phyloP scores from a whole-genome alignment of 768 basidiomycete species.

The Hysterangium stoloniferum region DNA sequence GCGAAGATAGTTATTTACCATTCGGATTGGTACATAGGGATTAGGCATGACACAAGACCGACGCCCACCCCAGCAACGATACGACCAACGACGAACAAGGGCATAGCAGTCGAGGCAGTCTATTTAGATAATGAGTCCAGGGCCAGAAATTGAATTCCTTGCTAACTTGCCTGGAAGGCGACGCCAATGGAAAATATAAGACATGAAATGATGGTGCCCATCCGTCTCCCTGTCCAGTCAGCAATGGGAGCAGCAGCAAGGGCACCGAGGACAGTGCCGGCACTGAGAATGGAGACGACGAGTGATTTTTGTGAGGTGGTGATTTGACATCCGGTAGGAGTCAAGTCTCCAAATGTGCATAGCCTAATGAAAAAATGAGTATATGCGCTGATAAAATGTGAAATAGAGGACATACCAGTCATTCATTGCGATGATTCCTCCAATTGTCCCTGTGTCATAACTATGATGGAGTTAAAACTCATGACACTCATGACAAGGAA shows the following conservation, averaged over 20 bases:
- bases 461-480: constrained; percentile 33
- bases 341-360: constrained; percentile 11
- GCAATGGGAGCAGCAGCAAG: constrained; percentile 46
- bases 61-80: constrained; percentile 77
- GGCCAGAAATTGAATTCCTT: no score
- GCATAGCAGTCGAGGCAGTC: constrained; percentile 42
- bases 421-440: constrained; percentile 63
- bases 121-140: not conserved
- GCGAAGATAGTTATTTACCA: constrained; percentile 26
- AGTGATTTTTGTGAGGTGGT: constrained; percentile 32
- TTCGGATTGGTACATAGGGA: constrained; percentile 54
- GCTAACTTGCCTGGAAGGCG: constrained; percentile 44
- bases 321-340: constrained; percentile 16
- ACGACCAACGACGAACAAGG: constrained; percentile 64
- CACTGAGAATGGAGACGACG: constrained; percentile 64
- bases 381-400: constrained; percentile 31
- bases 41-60: constrained; percentile 64
- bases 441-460: constrained; percentile 82
- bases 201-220: constrained; percentile 38
- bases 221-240: constrained; percentile 44
- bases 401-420: constrained; percentile 39
- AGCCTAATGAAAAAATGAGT: constrained; percentile 9
- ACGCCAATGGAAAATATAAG: constrained; percentile 56
- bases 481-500: no score
- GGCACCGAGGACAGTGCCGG: constrained; percentile 79